Evolutionary conservation across 768 basidiomycete genomes (phyloP).

Genomic region (Neoboletus brunneissimus): DNA sequence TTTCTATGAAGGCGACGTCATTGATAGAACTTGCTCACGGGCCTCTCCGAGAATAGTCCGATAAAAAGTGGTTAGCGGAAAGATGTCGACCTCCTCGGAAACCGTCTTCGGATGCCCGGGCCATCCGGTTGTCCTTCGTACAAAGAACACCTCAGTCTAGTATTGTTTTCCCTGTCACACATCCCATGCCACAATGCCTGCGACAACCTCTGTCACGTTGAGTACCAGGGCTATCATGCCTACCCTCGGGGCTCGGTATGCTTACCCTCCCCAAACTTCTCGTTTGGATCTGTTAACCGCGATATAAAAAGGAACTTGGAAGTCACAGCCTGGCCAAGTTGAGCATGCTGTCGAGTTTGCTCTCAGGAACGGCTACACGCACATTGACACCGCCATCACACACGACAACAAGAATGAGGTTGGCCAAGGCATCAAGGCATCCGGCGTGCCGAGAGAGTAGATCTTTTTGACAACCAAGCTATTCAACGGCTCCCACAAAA

Average conservation of each 20-base stretch:
- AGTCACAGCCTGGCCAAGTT: slow-evolving; percentile 48
- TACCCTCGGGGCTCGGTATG: slow-evolving; percentile 55
- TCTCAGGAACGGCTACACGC: neutral
- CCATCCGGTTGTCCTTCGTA: neutral
- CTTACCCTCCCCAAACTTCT: neutral
- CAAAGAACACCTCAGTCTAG: neutral
- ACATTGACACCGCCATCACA: neutral
- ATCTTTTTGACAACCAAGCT: slow-evolving; percentile 56
- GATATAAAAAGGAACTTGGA: slow-evolving; percentile 61
- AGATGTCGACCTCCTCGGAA: too few relatives aligned
- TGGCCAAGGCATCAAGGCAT: neutral
- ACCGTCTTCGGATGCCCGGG: neutral
- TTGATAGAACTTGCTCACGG: neutral
- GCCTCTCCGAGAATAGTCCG: slow-evolving; percentile 4
- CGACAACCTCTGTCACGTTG: slow-evolving; percentile 49
- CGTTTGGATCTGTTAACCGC: neutral
- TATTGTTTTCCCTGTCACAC: neutral
- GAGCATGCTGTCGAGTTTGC: neutral
- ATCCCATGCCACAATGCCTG: slow-evolving; percentile 37
- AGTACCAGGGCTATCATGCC: slow-evolving; percentile 65
- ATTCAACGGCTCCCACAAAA: slow-evolving; percentile 56
- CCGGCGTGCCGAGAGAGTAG: neutral
- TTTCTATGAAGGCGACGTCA: neutral
- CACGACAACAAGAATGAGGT: neutral
- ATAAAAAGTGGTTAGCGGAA: neutral